A percentile compares a stretch with the other conserved stretches of the same genome.
These are phyloP conservation scores for Entomortierella chlamydospora DNA, from an alignment of 192 early-diverging fungal species.

Conservation along the genomic window DNA sequence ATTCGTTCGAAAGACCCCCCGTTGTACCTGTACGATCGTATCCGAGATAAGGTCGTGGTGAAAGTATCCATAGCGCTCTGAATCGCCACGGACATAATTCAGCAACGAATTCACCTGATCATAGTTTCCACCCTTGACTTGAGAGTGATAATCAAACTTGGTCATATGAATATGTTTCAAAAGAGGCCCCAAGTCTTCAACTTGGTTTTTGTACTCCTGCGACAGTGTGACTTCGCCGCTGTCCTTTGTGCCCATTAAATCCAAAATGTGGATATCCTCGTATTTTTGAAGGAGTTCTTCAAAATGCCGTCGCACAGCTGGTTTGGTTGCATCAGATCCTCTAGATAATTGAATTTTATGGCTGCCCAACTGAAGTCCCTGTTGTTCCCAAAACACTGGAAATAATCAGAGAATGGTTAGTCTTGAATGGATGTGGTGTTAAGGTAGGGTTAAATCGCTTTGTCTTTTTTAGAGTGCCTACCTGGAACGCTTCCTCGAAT, in stretches of 20 bases:
- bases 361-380: constrained; percentile 82
- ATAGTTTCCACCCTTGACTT: constrained; percentile 82
- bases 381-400: constrained; percentile 96
- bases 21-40: constrained; percentile 72
- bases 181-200: constrained; percentile 46
- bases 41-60: constrained; percentile 70
- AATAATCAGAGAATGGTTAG: not conserved
- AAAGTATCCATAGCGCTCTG: constrained; percentile 78
- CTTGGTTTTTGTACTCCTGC: constrained; percentile 71
- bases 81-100: constrained; percentile 56
- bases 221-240: constrained; percentile 78
- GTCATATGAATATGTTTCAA: constrained; percentile 69
- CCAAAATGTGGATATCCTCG: constrained; percentile 78
- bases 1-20: constrained; percentile 91
- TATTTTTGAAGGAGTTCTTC: constrained; percentile 82
- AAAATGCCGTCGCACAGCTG: constrained; percentile 83
- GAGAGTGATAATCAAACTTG: constrained; percentile 86
- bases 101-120: constrained; percentile 76
- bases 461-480: constrained; percentile 19
- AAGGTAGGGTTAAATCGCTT: too few species aligned
- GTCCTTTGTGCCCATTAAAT: constrained; percentile 79
- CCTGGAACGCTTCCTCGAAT: constrained; percentile 87
- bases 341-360: constrained; percentile 91
- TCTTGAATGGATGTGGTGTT: not conserved
- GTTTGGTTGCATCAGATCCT: constrained; percentile 82